These are phyloP conservation scores for Tilletia walkeri DNA, from an alignment of 1,284 basidiomycete genomes.

Conservation along the genomic window DNA sequence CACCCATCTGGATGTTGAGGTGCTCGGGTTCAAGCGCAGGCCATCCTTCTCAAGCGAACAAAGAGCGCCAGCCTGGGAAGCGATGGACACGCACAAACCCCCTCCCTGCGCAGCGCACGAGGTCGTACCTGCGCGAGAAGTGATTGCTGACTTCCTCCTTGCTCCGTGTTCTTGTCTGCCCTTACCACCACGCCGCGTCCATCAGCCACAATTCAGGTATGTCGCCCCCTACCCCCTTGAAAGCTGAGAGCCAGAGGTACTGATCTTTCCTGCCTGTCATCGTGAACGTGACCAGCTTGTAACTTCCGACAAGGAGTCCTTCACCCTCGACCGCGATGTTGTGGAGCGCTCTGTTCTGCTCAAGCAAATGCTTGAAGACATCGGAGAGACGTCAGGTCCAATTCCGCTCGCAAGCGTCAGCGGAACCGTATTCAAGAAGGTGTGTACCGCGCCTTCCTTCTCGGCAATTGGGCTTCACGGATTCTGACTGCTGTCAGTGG, in stretches of 20 bases:
- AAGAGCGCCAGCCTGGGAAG: background rate
- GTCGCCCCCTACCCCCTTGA: background rate
- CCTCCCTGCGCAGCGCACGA: too few species aligned
- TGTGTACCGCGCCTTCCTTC: constrained; percentile 46
- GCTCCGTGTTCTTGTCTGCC: background rate
- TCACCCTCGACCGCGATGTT: constrained; percentile 88
- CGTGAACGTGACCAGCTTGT: constrained; percentile 45
- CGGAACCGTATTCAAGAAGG: constrained; percentile 94
- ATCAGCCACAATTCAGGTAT: constrained; percentile 2
- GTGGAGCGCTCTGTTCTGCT: constrained; percentile 93
- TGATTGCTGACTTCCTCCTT: background rate
- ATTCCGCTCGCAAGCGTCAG: constrained; percentile 98
- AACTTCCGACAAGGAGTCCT: constrained; percentile 91
- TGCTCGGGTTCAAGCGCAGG: background rate
- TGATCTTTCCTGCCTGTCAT: background rate
- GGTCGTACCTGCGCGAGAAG: background rate
- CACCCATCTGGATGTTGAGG: background rate
- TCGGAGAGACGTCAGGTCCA: constrained; percentile 63
- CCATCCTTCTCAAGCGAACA: background rate
- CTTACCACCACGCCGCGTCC: background rate
- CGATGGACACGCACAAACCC: too few species aligned
- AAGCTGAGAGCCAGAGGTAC: background rate
- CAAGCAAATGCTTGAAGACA: constrained; percentile 93
- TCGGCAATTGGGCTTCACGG: background rate
- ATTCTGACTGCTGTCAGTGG: background rate